Evolutionary conservation across 768 basidiomycete genomes (phyloP), one percentile per base, ranked within the genome.

Genomic region (Dictyophora rubrovolvata): DNA sequence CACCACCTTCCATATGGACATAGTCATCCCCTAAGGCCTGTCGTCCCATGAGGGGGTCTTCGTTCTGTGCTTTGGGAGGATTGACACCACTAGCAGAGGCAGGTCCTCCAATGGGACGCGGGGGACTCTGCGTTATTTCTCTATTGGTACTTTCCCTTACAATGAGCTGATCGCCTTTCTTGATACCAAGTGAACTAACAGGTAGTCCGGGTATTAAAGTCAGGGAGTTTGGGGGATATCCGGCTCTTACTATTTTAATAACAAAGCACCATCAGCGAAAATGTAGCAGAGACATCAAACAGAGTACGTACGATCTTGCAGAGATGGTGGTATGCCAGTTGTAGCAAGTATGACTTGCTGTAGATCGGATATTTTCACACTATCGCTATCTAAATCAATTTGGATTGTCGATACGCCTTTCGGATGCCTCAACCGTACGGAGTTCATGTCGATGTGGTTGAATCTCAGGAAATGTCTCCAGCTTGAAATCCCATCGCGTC

Each of bases 131-230:
- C 17, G 66, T 46, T 37, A 63, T 60, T 42, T 53, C 62, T 8
- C 68, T 65, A 11, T 65, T 64, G 0, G 70, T 53, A 10, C 68
- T 65, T 47, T 74, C 72, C 54, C 76, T 83, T 49, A 96, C 88
- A 65, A 95, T 87, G 61, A 98, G 77, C 72, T 93, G 91, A 56
- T 97, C 95, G 1, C 93, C 90, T 16, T 74, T 69, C 59, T 79
- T 77, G 33, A 97, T 76, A 14, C 88, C 89, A 28, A 97, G 79
- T 36, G 86, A 85, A 0, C 85, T 78, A 36, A 95, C 62, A 0
- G 89, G 83, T 21, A 90, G 78, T 61, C 87, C 84, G 2, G 89
- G 86, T 34, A 88, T 74, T 37, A 88, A 71, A 5, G 84, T 83
- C 47, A 96, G 76, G 1, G 81, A 64, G 48, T 77, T 80, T 0